A percentile compares a stretch with the other conserved stretches of the same genome.
Evolutionary conservation across 192 early-diverging fungal species (phyloP).

Genomic region (Paraglomus brasilianum): DNA sequence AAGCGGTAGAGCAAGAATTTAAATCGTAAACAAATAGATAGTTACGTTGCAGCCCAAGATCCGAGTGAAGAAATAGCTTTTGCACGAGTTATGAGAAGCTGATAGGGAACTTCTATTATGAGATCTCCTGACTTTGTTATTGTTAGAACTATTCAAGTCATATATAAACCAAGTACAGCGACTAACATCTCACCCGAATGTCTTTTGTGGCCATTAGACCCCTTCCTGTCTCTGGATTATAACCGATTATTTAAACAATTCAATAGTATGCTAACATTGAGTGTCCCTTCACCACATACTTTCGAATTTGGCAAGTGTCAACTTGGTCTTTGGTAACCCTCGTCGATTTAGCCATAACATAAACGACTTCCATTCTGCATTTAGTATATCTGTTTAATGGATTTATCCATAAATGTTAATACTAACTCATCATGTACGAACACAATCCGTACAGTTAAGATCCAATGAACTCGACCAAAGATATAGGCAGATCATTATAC

Average conservation of each 20-base stretch:
- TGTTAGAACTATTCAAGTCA: background rate
- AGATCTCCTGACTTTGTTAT: conserved; percentile 49
- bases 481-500: too few species aligned
- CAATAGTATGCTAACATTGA: too few species aligned
- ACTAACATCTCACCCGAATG: conserved; percentile 40
- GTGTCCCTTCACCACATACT: conserved; percentile 32
- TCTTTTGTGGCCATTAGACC: conserved; percentile 60
- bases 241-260: too few species aligned
- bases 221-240: conserved; percentile 50
- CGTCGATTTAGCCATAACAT: conserved; percentile 46
- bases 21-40: background rate
- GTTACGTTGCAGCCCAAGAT: background rate
- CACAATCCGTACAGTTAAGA: too few species aligned
- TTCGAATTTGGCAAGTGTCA: conserved; percentile 53
- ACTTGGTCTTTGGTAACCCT: conserved; percentile 51
- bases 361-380: conserved; percentile 48
- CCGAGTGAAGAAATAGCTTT: background rate
- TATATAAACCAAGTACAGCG: background rate
- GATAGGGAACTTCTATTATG: conserved; percentile 50
- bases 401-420: too few species aligned
- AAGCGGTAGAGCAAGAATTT: background rate
- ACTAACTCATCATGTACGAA: too few species aligned
- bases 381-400: conserved; percentile 39
- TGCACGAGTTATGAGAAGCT: conserved; percentile 43
- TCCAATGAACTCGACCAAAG: too few species aligned